Conservation (phyloP, 306 rosid genomes). For the Cucurbita moschata region DNA sequence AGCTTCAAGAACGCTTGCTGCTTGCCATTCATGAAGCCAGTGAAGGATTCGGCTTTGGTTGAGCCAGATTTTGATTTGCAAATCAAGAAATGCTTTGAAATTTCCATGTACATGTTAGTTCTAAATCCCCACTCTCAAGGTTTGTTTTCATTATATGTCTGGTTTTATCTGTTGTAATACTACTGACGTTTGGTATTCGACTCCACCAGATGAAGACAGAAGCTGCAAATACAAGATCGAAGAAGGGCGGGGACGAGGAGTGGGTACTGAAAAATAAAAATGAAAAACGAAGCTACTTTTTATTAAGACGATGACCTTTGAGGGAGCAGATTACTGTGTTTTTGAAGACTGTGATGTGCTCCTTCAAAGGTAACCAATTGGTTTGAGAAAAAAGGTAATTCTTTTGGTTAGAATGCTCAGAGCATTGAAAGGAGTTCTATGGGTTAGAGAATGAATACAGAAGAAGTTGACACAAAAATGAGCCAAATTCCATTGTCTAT, state of each 20-base stretch:
- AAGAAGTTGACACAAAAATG: background rate
- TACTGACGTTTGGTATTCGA: background rate
- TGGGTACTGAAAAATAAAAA: background rate
- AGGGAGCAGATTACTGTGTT: background rate
- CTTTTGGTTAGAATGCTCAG: background rate
- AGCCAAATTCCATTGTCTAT: constrained; percentile 2
- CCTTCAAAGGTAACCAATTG: background rate
- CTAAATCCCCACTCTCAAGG: constrained; percentile 6
- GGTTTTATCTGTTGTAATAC: background rate
- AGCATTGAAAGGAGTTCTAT: background rate
- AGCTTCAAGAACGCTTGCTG: constrained; percentile 85
- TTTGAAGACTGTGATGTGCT: constrained; percentile 2
- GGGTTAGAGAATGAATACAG: background rate
- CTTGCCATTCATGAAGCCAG: constrained; percentile 97
- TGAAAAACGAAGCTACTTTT: background rate
- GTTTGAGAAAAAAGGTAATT: constrained; percentile 1
- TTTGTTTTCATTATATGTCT: background rate
- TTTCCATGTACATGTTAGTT: constrained; percentile 45
- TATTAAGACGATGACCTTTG: background rate
- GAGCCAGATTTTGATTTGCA: constrained; percentile 19
- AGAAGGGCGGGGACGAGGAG: background rate
- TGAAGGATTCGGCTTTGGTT: constrained; percentile 98
- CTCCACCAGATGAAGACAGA: background rate
- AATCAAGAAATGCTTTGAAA: constrained; percentile 17
- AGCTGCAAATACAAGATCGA: background rate